Base-by-base conservation (phyloP, 257 asterid genomes). In the Verbena officinalis region DNA sequence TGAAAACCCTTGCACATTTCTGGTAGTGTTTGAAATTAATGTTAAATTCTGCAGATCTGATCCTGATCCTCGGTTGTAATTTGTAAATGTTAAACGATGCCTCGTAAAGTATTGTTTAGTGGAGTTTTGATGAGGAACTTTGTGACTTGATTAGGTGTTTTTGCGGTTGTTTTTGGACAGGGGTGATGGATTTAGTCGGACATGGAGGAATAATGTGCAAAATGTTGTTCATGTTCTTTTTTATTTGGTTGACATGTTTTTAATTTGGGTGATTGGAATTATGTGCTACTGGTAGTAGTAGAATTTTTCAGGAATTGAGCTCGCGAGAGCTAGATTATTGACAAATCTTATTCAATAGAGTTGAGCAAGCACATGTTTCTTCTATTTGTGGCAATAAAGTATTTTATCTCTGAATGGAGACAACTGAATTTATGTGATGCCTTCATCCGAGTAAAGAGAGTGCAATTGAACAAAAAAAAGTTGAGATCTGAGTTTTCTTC, bases 41-140 rank as follows among this genome's bases (percentile, higher is more conserved):
- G 20, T 48, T 14, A 46, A n/a, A 16, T 60, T 55, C 7, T 31
- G 48, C 65, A 68, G 88, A 79, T 82, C 88, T 49, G 83, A 72
- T 72, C 74, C 45, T 61, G 73, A 72, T 69, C 64, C 21, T 59
- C 12, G 56, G 30, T 55, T 11, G 53, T 60, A 17, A 59, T 23
- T 22, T 11, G 53, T 60, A 17, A 59, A 31, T 22, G 67, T 33
- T 16, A 55, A 55, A 63, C 30, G 40, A 49, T 51, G 49, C 52
- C 33, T 13, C 44, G 16, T 54, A 21, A 5, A 40, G 55, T 56
- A 38, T 36, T 59, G 59, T 24, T 43, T 67, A 53, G 39, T 62
- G 57, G 44, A 55, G 45, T 34, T 45, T 72, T 27, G 53, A 30
- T 43, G 70, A 12, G 68, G 64, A 42, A 12, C 34, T 36, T 43